phyloP scores from a whole-genome alignment of 2,329 filamentous ascomycete genomes.

The Cordyceps tenuipes region DNA sequence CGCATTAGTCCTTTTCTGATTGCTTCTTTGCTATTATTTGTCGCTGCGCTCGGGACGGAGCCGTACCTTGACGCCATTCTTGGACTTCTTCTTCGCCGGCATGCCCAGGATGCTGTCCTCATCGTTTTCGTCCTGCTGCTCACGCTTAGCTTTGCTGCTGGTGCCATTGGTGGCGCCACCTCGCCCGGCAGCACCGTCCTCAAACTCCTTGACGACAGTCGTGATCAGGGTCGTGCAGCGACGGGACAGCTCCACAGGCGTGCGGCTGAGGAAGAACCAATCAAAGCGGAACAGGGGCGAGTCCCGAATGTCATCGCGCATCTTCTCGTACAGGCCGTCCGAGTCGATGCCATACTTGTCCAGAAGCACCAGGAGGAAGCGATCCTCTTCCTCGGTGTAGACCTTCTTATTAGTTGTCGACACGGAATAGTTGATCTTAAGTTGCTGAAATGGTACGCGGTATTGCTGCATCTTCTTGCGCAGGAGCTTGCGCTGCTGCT shows the following conservation, averaged over 20 bases:
- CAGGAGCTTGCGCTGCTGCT: conserved; percentile 87
- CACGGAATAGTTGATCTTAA: conserved; percentile 98
- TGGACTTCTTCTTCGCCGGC: conserved; percentile 91
- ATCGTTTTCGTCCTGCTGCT: conserved; percentile 72
- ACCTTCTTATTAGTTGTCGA: conserved; percentile 99
- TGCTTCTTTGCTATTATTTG: too few species aligned
- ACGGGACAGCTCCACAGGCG: conserved; percentile 83
- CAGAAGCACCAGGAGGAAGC: conserved; percentile 87
- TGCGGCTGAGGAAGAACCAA: conserved; percentile 97
- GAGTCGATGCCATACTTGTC: conserved; percentile 89
- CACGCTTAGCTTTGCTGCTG: conserved; percentile 66
- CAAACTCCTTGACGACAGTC: conserved; percentile 91
- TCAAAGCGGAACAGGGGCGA: conserved; percentile 95
- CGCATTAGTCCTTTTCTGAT: background rate
- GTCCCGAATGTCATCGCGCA: conserved; percentile 94
- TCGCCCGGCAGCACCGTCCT: conserved; percentile 51
- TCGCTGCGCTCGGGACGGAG: background rate
- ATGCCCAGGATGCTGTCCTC: conserved; percentile 73
- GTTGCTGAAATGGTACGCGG: conserved; percentile 91
- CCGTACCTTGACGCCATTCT: conserved; percentile 78
- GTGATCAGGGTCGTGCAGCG: conserved; percentile 91
- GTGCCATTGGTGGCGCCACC: conserved; percentile 50
- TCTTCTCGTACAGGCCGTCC: conserved; percentile 82
- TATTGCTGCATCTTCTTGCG: conserved; percentile 94
- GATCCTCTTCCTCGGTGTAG: conserved; percentile 96